These are phyloP conservation scores for Russula sp. DNA, from an alignment of 768 basidiomycete species.

Conservation along the genomic window DNA sequence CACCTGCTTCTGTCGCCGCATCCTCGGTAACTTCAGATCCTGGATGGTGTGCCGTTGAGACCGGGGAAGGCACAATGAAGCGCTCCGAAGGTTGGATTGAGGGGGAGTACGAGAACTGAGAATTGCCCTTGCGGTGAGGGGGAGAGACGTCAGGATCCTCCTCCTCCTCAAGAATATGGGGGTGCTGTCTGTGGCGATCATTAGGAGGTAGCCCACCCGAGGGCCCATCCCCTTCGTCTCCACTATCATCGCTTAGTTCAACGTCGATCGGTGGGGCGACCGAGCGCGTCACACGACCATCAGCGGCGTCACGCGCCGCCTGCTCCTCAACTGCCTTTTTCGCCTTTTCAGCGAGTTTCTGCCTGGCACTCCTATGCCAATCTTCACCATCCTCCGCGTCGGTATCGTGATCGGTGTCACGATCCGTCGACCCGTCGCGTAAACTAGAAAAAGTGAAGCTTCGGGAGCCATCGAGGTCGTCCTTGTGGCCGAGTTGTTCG, in stretches of 20 bases:
- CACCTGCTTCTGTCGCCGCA: slow-evolving; percentile 19
- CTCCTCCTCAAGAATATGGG: slow-evolving; percentile 65
- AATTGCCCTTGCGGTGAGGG: neutral
- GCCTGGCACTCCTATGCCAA: slow-evolving; percentile 59
- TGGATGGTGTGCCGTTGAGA: slow-evolving; percentile 17
- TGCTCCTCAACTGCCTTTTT: slow-evolving; percentile 54
- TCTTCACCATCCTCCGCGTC: slow-evolving; percentile 44
- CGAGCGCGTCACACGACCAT: slow-evolving; percentile 29
- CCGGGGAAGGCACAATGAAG: slow-evolving; percentile 29
- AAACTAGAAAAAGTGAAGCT: slow-evolving; percentile 77
- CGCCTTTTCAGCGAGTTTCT: slow-evolving; percentile 65
- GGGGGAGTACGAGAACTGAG: neutral
- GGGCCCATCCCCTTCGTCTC: slow-evolving; percentile 46
- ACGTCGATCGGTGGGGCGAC: slow-evolving; percentile 60
- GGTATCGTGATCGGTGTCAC: slow-evolving; percentile 49
- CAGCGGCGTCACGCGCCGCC: slow-evolving; percentile 39
- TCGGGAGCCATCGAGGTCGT: slow-evolving; percentile 46
- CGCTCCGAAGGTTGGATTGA: slow-evolving; percentile 28
- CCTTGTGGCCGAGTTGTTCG: slow-evolving; percentile 66
- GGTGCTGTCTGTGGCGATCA: slow-evolving; percentile 30
- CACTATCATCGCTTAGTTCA: slow-evolving; percentile 76
- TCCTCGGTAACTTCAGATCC: neutral
- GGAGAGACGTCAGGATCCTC: slow-evolving; percentile 37
- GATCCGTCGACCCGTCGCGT: slow-evolving; percentile 40
- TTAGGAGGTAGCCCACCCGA: neutral